A percentile compares a stretch with the other conserved stretches of the same genome.
These are phyloP conservation scores for Verticillium nonalfalfae DNA, from an alignment of 2,329 filamentous ascomycete species.

Conservation along the genomic window DNA sequence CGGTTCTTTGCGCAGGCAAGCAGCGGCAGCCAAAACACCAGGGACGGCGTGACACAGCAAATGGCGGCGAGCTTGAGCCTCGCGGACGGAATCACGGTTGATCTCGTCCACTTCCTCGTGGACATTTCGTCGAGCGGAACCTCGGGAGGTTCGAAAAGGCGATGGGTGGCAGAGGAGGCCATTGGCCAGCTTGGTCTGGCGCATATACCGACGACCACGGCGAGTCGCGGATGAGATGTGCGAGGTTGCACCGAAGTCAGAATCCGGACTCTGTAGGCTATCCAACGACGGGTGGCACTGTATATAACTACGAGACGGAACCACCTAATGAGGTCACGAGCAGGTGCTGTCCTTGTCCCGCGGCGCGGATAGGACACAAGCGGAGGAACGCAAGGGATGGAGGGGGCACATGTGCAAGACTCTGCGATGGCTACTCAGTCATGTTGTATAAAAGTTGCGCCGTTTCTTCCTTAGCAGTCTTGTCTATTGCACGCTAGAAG, in stretches of 20 bases:
- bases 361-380: not conserved
- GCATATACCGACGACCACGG: not conserved
- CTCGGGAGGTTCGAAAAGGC: not conserved
- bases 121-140: constrained; percentile 19
- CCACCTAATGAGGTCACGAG: constrained; percentile 1
- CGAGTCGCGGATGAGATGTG: not conserved
- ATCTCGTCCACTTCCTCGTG: constrained; percentile 41
- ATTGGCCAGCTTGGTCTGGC: not conserved
- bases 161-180: not conserved
- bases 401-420: not conserved
- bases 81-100: constrained; percentile 37
- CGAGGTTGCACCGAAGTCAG: not conserved
- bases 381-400: not conserved
- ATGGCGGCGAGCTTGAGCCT: constrained; percentile 35
- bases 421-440: not conserved
- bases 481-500: not conserved
- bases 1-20: constrained; percentile 41
- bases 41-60: constrained; percentile 18
- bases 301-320: not conserved
- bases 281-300: not conserved
- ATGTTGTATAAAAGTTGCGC: constrained; percentile 1
- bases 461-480: not conserved
- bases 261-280: not conserved
- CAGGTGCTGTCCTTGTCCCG: not conserved
- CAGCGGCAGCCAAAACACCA: constrained; percentile 20